Evolutionary conservation across 177 flowering plant species (phyloP).

Genomic region (Vitis hybrid): DNA sequence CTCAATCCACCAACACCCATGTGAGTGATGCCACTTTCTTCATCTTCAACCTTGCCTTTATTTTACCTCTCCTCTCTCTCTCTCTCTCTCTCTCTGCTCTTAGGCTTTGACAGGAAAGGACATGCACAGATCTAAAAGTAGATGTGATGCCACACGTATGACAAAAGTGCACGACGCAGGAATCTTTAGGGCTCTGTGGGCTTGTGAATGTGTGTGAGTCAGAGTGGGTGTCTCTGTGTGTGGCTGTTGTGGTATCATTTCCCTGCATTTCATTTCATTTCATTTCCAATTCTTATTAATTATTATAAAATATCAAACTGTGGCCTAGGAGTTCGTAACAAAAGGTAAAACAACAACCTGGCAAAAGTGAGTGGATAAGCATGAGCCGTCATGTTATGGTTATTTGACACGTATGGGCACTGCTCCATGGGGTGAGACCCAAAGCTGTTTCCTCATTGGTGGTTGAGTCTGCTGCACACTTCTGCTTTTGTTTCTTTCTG

Average conservation of each 20-base stretch:
- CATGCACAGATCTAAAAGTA: conserved; percentile 19
- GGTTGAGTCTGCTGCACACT: background rate
- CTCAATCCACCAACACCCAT: conserved; percentile 24
- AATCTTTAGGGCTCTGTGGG: conserved; percentile 25
- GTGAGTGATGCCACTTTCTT: conserved; percentile 20
- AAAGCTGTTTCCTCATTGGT: conserved; percentile 1
- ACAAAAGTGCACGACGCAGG: conserved; percentile 31
- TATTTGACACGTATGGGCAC: background rate
- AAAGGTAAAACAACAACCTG: background rate
- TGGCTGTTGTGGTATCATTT: no score
- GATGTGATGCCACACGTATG: conserved; percentile 26
- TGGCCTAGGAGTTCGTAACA: conserved; percentile 7
- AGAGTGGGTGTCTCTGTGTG: no score
- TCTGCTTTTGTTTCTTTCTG: background rate
- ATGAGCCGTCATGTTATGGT: conserved; percentile 1
- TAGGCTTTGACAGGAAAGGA: conserved; percentile 14
- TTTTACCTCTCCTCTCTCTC: background rate
- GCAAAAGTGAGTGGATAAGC: conserved; percentile 1
- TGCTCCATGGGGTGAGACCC: background rate
- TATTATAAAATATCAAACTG: background rate
- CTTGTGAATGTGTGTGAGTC: conserved; percentile 1
- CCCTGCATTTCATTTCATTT: no score
- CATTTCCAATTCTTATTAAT: no score
- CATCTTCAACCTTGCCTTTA: no score
- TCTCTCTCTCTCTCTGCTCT: background rate